phyloP scores from a whole-genome alignment of 495 filamentous ascomycete genomes.

The Clavariopsis aquatica region DNA sequence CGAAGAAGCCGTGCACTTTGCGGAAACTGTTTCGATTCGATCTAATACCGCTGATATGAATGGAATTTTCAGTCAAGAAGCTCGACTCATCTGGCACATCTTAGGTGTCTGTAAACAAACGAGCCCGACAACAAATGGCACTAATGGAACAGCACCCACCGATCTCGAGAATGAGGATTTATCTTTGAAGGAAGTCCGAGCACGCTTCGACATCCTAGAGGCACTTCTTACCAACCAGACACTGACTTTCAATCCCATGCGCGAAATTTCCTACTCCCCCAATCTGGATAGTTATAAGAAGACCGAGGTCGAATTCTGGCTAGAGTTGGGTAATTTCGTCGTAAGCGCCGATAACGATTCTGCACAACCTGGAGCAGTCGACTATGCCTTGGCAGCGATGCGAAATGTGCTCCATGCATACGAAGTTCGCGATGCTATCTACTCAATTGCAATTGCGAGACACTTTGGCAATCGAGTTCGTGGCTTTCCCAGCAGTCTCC shows the following conservation, averaged over 20 bases:
- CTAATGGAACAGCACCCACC: slow-evolving; percentile 43
- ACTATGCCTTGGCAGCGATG: slow-evolving; percentile 61
- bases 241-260: slow-evolving; percentile 56
- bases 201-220: slow-evolving; percentile 72
- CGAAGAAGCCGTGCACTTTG: slow-evolving; percentile 46
- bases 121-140: slow-evolving; percentile 39
- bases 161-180: slow-evolving; percentile 53
- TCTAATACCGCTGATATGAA: slow-evolving; percentile 43
- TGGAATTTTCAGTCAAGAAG: slow-evolving; percentile 40
- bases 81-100: slow-evolving; percentile 46
- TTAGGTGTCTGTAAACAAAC: slow-evolving; percentile 39
- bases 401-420: slow-evolving; percentile 70
- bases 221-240: slow-evolving; percentile 66
- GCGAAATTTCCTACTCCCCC: slow-evolving; percentile 25
- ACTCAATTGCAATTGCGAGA: slow-evolving; percentile 79
- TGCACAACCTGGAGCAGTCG: slow-evolving; percentile 59
- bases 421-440: slow-evolving; percentile 90
- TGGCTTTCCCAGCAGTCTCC: slow-evolving; percentile 62
- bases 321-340: slow-evolving; percentile 69
- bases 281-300: slow-evolving; percentile 42
- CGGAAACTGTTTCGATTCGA: slow-evolving; percentile 60
- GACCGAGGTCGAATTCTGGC: slow-evolving; percentile 79
- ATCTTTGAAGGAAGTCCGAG: slow-evolving; percentile 57
- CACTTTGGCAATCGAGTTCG: slow-evolving; percentile 68
- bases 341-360: slow-evolving; percentile 64